Base-by-base conservation (phyloP, 345 rosid genomes). In the Pistacia integerrima region DNA sequence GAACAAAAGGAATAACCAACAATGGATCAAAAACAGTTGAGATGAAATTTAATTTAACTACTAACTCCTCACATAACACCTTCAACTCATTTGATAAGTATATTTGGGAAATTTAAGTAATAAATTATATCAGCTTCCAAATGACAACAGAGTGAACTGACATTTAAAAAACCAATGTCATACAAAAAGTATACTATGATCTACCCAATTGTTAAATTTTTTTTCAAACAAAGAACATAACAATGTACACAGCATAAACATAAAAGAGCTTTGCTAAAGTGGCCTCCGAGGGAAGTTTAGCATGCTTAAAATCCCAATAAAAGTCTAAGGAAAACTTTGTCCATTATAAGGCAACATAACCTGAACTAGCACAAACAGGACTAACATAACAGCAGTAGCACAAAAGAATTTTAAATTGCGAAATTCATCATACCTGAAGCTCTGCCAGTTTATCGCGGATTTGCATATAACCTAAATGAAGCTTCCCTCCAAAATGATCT, bases 401-500 rank as follows among this genome's bases (percentile, higher is more conserved):
- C 46, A 41, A 51, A 5, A 20, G 13, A 68, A 17, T 17, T 25
- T 51, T 30, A 13, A 56, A 54, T n/a, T 11, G 69, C 10, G 49
- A 33, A 28, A 76, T 63, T 56, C 58, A 38, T 30, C 77, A 74
- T 84, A 96, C 99, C 99, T 92, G 95, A 77, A 91, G 97, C 71
- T 94, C 98, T 18, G 88, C 86, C 77, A 96, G 80, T 81, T 96
- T 96, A 79, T 96, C 99, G 48, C 97, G 97, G 78, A 96, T 94
- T 84, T 92, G 95, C 92, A 94, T 94, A 74, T 96, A 96, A 67
- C 99, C 99, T 65, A 96, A 77, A 82, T 96, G 99, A 73, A 96
- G 98, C 87, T 96, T 96, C 81, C 99, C 99, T 78, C 99, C 98
- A 85, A 96, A 91, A 90, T 94, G 99, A 87, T 96, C 99, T 17